phyloP scores from a whole-genome alignment of 1,284 basidiomycete species.

The Naganishia albida region DNA sequence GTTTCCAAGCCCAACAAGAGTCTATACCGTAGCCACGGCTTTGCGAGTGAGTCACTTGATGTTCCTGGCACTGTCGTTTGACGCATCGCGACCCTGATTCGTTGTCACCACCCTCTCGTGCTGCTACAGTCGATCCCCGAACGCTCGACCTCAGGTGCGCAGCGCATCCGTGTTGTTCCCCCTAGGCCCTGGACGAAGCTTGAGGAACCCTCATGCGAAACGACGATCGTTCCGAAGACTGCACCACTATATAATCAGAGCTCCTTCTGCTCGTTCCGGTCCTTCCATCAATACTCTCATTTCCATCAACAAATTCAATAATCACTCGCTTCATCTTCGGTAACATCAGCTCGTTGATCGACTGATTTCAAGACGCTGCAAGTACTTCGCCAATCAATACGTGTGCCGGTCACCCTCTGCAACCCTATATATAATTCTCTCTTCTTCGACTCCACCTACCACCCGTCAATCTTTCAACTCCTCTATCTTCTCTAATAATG shows the following conservation, averaged over 20 bases:
- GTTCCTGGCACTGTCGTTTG: conserved; percentile 18
- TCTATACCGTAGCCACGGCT: conserved; percentile 18
- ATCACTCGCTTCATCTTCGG: conserved; percentile 1
- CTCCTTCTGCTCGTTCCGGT: neutral
- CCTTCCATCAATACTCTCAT: neutral
- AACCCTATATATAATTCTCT: conserved; percentile 25
- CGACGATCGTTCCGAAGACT: neutral
- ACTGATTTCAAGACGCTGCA: neutral
- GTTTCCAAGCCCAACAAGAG: conserved; percentile 1
- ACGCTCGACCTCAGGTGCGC: neutral
- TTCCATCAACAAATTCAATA: conserved; percentile 9
- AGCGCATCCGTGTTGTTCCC: neutral
- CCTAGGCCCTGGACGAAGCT: neutral
- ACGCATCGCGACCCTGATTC: neutral
- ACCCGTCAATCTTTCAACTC: neutral
- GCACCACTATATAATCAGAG: conserved; percentile 19
- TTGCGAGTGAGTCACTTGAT: conserved; percentile 15
- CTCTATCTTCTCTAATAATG: conserved; percentile 17
- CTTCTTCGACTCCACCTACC: conserved; percentile 6
- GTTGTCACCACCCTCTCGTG: conserved; percentile 6
- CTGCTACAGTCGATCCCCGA: neutral
- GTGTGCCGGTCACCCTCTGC: conserved; percentile 18
- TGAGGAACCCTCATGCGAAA: neutral
- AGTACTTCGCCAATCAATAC: neutral
- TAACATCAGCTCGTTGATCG: conserved; percentile 28